These are phyloP conservation scores for Setaria viridis DNA, from an alignment of 202 grass and related monocot genomes.

Conservation along the genomic window DNA sequence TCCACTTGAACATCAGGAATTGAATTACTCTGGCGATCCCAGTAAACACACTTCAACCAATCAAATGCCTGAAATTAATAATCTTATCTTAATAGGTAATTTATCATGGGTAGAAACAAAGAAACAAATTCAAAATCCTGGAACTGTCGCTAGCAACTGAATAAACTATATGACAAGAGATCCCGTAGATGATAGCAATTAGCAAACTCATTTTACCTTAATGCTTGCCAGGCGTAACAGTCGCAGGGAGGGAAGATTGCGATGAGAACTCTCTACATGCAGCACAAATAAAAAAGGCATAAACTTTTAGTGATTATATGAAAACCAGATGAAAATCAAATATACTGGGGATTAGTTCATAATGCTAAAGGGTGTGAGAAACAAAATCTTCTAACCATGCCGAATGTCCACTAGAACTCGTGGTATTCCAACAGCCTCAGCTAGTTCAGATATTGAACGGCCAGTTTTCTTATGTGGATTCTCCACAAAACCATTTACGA, in stretches of 20 bases:
- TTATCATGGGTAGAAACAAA: slow-evolving; percentile 27
- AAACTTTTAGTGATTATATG: slow-evolving; percentile 10
- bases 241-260: slow-evolving; percentile 74
- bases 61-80: slow-evolving; percentile 85
- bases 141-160: background rate
- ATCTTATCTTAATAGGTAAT: slow-evolving; percentile 49
- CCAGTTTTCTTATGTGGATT: slow-evolving; percentile 75
- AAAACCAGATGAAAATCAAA: slow-evolving; percentile 28
- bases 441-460: slow-evolving; percentile 78
- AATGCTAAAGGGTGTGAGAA: background rate
- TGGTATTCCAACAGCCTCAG: slow-evolving; percentile 83
- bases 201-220: slow-evolving; percentile 60
- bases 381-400: slow-evolving; percentile 67
- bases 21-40: slow-evolving; percentile 73
- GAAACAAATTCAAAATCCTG: slow-evolving; percentile 15
- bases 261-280: slow-evolving; percentile 85
- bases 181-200: slow-evolving; percentile 11
- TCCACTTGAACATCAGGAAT: slow-evolving; percentile 80
- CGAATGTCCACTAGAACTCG: slow-evolving; percentile 91
- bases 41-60: slow-evolving; percentile 86
- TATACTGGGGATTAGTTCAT: slow-evolving; percentile 7
- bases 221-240: slow-evolving; percentile 71
- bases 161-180: slow-evolving; percentile 16
- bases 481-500: slow-evolving; percentile 86
- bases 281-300: slow-evolving; percentile 31